These are phyloP conservation scores for Globisporangium takayamanum DNA, from an alignment of 352 stramenopile species.

Conservation along the genomic window DNA sequence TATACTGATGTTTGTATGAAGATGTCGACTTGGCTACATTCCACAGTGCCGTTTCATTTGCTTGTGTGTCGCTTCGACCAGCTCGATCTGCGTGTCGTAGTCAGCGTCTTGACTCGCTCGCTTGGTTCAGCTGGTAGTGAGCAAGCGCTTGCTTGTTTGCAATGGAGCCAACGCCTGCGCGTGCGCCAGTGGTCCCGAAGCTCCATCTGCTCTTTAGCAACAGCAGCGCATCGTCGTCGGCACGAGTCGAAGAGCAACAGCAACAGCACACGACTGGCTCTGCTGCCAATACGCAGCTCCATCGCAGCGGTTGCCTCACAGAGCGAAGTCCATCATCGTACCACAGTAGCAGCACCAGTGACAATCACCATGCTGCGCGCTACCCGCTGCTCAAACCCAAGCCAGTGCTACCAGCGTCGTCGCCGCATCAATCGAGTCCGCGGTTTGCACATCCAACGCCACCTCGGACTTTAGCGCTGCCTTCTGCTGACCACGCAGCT, in stretches of 20 bases:
- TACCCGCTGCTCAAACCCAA: not conserved
- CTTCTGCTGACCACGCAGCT: not conserved
- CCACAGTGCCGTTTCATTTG: too few species aligned
- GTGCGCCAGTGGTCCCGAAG: slow-evolving; percentile 8
- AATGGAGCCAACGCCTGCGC: slow-evolving; percentile 13
- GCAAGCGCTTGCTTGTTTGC: not conserved
- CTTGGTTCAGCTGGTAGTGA: too few species aligned
- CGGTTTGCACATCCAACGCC: slow-evolving; percentile 1
- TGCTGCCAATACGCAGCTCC: too few species aligned
- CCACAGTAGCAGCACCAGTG: not conserved
- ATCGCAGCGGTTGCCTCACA: too few species aligned
- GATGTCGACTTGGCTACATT: too few species aligned
- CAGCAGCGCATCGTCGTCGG: not conserved
- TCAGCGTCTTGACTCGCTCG: not conserved
- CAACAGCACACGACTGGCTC: not conserved
- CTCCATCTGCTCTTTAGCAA: slow-evolving; percentile 12
- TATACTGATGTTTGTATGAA: too few species aligned
- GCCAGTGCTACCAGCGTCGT: not conserved
- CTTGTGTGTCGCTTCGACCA: too few species aligned
- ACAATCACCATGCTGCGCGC: not conserved
- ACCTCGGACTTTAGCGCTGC: slow-evolving; percentile 4
- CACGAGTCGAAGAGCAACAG: not conserved
- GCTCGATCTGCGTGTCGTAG: too few species aligned
- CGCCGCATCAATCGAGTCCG: not conserved
- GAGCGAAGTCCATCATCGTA: not conserved